These are phyloP conservation scores for Talaromyces sp. DNA, from an alignment of 2,329 filamentous ascomycete genomes.

Conservation along the genomic window DNA sequence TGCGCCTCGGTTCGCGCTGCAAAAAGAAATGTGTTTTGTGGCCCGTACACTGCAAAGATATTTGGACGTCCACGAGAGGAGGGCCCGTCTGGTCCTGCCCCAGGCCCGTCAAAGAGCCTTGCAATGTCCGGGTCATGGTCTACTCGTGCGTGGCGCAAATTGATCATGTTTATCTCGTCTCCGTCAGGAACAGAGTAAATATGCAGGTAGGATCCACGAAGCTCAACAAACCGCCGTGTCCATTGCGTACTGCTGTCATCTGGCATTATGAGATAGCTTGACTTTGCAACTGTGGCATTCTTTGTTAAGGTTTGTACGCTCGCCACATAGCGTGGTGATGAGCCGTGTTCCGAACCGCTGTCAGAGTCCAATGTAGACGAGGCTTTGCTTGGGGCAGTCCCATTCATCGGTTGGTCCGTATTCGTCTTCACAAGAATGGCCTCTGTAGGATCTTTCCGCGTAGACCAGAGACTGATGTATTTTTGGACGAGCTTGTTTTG, in stretches of 20 bases:
- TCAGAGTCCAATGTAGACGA: conserved; percentile 20
- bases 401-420: conserved; percentile 40
- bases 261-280: conserved; percentile 81
- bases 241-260: conserved; percentile 73
- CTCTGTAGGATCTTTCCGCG: conserved; percentile 37
- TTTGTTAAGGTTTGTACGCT: conserved; percentile 75
- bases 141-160: conserved; percentile 81
- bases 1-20: conserved; percentile 82
- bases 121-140: conserved; percentile 88
- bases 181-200: conserved; percentile 80
- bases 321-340: conserved; percentile 59
- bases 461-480: conserved; percentile 39
- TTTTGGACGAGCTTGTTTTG: conserved; percentile 36
- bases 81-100: conserved; percentile 40
- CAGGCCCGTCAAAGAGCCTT: conserved; percentile 60
- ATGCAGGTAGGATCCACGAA: conserved; percentile 86
- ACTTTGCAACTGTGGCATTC: conserved; percentile 75
- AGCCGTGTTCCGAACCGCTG: conserved; percentile 28
- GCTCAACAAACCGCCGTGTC: conserved; percentile 89
- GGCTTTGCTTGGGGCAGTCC: conserved; percentile 22
- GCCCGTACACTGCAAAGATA: conserved; percentile 92
- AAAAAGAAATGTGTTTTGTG: conserved; percentile 93
- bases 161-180: conserved; percentile 86
- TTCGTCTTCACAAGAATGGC: conserved; percentile 40
- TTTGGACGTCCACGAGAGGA: conserved; percentile 52